Evolutionary conservation across 345 rosid species (phyloP).

Genomic region (Garcia nutans): DNA sequence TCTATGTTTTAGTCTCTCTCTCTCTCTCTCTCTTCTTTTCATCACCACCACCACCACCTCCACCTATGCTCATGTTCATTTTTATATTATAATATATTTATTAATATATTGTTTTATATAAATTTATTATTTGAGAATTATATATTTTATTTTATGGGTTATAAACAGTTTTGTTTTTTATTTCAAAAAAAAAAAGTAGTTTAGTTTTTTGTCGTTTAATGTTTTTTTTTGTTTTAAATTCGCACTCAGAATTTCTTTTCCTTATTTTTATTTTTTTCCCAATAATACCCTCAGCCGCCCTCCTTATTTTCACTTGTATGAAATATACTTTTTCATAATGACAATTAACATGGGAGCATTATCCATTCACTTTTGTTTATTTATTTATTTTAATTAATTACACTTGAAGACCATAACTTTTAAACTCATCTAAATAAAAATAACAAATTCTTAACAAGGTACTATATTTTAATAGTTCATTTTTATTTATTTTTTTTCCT

Average conservation of each 20-base stretch:
- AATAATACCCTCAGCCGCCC: constrained; percentile 13
- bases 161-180: not conserved
- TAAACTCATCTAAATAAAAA: too few species aligned
- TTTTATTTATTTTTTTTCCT: too few species aligned
- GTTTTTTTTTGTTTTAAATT: constrained; percentile 7
- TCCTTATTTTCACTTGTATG: not conserved
- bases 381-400: not conserved
- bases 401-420: too few species aligned
- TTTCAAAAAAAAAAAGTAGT: too few species aligned
- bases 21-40: not conserved
- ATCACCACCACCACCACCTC: constrained; percentile 15
- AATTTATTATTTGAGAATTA: not conserved
- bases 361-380: not conserved
- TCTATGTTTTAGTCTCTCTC: too few species aligned
- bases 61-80: not conserved
- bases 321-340: not conserved
- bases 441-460: too few species aligned
- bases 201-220: constrained; percentile 26
- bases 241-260: constrained; percentile 10
- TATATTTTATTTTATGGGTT: not conserved
- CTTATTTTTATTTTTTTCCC: not conserved
- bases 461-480: too few species aligned
- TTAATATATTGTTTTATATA: not conserved
- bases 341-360: not conserved
- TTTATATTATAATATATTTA: not conserved